Evolutionary conservation across 2,329 filamentous ascomycete species (phyloP).

Genomic region (Phyllosticta paracitricarpa): DNA sequence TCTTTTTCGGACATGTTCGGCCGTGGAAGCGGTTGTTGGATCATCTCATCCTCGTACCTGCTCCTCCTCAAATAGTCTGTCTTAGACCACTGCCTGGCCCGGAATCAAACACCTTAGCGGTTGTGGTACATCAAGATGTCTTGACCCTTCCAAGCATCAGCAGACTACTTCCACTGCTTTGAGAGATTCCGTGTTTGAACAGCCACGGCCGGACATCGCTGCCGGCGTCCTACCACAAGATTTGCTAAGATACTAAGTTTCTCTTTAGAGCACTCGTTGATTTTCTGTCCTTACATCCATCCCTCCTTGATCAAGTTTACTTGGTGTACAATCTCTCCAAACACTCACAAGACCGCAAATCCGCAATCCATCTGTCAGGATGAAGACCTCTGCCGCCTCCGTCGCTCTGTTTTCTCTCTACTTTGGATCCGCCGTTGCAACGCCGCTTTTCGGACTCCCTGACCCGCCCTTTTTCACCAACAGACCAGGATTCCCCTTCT

Average conservation of each 20-base stretch:
- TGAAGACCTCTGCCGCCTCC: constrained; percentile 1
- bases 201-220: neutral
- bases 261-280: neutral
- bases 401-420: neutral
- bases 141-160: neutral
- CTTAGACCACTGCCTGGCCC: neutral
- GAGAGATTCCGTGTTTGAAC: neutral
- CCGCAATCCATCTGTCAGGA: neutral
- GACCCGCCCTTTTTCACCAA: neutral
- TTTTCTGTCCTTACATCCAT: neutral
- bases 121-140: neutral
- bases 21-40: neutral
- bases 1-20: neutral
- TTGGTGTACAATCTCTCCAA: neutral
- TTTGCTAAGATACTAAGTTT: neutral
- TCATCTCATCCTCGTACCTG: neutral
- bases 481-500: neutral
- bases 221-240: neutral
- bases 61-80: neutral
- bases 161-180: neutral
- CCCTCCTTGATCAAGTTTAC: neutral
- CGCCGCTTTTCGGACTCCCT: neutral
- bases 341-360: neutral
- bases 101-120: neutral
- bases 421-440: neutral